Percentiles rank a stretch among this genome's conserved stretches.
Evolutionary conservation across 306 rosid species (phyloP).

Genomic region (Cyamopsis tetragonoloba): DNA sequence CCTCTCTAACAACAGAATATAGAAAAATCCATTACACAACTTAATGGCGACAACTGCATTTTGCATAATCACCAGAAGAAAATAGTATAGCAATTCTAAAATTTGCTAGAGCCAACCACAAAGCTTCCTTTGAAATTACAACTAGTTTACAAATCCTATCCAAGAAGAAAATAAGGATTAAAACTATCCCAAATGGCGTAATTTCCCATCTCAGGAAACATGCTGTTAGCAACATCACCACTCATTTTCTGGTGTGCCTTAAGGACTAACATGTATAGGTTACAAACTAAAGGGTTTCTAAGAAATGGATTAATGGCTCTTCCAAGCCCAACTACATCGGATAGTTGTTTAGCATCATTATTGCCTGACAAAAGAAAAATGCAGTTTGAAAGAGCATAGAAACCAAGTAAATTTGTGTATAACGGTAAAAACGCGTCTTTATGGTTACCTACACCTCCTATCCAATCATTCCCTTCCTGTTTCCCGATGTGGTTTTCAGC

Average conservation of each 20-base stretch:
- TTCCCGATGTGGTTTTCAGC: constrained; percentile 46
- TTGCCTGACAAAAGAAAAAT: constrained; percentile 33
- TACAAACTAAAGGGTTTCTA: constrained; percentile 65
- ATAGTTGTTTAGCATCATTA: constrained; percentile 26
- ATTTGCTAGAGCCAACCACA: constrained; percentile 3
- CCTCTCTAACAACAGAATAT: not conserved
- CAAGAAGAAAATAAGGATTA: constrained; percentile 79
- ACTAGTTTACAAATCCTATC: constrained; percentile 41
- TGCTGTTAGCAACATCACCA: constrained; percentile 25
- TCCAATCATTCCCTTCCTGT: constrained; percentile 59
- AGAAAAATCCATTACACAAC: constrained; percentile 23
- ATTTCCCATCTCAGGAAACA: constrained; percentile 37
- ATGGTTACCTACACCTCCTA: constrained; percentile 95
- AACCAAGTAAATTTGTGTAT: constrained; percentile 74
- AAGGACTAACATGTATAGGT: constrained; percentile 56
- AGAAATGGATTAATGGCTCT: constrained; percentile 60
- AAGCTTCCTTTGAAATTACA: constrained; percentile 22
- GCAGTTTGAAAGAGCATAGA: constrained; percentile 71
- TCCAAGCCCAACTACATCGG: constrained; percentile 52
- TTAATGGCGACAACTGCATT: constrained; percentile 14
- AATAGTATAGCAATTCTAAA: constrained; percentile 6
- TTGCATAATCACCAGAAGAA: not conserved
- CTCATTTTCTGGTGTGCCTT: constrained; percentile 48
- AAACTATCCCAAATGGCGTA: constrained; percentile 57
- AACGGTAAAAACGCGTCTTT: constrained; percentile 90